Conservation (phyloP, 1,284 basidiomycete genomes). For the Tilletia indica region DNA sequence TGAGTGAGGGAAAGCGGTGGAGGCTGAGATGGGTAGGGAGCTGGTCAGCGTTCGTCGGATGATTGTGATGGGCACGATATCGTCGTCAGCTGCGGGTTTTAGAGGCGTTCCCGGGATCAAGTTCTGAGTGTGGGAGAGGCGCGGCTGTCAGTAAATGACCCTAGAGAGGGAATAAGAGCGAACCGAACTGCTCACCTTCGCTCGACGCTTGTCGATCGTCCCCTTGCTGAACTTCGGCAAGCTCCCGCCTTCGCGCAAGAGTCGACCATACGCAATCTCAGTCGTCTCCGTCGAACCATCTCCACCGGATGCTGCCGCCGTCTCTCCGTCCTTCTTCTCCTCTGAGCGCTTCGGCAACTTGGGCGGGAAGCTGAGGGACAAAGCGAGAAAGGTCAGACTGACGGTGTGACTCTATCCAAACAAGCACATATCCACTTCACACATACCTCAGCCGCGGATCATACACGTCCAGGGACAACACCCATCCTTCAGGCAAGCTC, state of each 20-base stretch:
- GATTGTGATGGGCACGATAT: constrained; percentile 39
- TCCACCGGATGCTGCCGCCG: too few relatives aligned
- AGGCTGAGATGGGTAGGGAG: background rate
- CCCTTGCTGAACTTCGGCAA: constrained; percentile 43
- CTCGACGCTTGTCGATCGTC: constrained; percentile 44
- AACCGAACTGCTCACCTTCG: constrained; percentile 19
- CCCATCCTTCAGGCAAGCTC: constrained; percentile 16
- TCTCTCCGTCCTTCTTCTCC: background rate
- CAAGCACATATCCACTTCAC: too few relatives aligned
- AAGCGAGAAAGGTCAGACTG: background rate
- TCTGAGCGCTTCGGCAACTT: background rate
- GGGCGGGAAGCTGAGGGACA: constrained; percentile 15
- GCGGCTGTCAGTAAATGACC: too few relatives aligned
- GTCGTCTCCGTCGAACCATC: too few relatives aligned
- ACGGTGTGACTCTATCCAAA: background rate
- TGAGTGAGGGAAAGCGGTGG: background rate
- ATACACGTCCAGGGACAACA: constrained; percentile 31
- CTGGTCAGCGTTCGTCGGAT: constrained; percentile 20
- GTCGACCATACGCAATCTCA: background rate
- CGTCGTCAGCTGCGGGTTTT: constrained; percentile 37
- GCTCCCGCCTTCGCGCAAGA: constrained; percentile 28
- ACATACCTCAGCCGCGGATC: constrained; percentile 46
- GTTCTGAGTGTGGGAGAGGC: constrained; percentile 17
- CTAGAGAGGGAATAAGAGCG: too few relatives aligned
- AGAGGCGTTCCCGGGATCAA: constrained; percentile 31